A percentile compares a stretch with the other conserved stretches of the same genome.
These are phyloP conservation scores for Pinguiococcus pyrenoidosus DNA, from an alignment of 108 stramenopile species.

Conservation along the genomic window DNA sequence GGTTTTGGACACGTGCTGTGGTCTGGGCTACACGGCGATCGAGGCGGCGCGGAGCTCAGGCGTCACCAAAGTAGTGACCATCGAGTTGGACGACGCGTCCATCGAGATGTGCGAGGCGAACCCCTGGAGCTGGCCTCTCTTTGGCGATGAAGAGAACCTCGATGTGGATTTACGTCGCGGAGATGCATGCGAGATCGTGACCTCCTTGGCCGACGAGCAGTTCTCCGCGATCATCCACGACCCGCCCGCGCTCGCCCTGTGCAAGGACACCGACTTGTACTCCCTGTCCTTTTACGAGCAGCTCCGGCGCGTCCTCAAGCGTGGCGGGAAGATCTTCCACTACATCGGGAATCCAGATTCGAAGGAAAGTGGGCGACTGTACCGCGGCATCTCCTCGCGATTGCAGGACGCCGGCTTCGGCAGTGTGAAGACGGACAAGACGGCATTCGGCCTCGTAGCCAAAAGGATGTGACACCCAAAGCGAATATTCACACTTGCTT, in stretches of 20 bases:
- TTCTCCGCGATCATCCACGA: constrained; percentile 16
- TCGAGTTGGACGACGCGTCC: constrained; percentile 22
- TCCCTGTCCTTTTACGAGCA: constrained; percentile 16
- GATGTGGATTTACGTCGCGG: constrained; percentile 7
- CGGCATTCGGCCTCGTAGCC: constrained; percentile 19
- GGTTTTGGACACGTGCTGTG: constrained; percentile 20
- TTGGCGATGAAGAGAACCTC: constrained; percentile 1
- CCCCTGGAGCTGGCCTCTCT: constrained; percentile 17
- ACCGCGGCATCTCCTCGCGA: constrained; percentile 12
- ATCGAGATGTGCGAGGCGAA: constrained; percentile 16
- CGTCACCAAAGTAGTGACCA: constrained; percentile 18
- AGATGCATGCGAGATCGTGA: constrained; percentile 15
- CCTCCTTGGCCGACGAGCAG: not conserved
- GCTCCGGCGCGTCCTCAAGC: constrained; percentile 18
- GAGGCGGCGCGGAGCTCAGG: constrained; percentile 8
- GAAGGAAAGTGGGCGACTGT: constrained; percentile 21
- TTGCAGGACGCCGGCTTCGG: constrained; percentile 9
- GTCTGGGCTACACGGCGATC: constrained; percentile 26
- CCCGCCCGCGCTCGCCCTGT: constrained; percentile 26
- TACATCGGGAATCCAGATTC: constrained; percentile 24
- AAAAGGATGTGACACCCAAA: too few species aligned
- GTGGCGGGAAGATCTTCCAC: constrained; percentile 20
- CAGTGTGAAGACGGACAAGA: constrained; percentile 12
- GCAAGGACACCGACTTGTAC: constrained; percentile 23
- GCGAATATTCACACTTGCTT: too few species aligned